Base-by-base conservation (phyloP, 2,329 filamentous ascomycete genomes). In the Fusarium aywerte region DNA sequence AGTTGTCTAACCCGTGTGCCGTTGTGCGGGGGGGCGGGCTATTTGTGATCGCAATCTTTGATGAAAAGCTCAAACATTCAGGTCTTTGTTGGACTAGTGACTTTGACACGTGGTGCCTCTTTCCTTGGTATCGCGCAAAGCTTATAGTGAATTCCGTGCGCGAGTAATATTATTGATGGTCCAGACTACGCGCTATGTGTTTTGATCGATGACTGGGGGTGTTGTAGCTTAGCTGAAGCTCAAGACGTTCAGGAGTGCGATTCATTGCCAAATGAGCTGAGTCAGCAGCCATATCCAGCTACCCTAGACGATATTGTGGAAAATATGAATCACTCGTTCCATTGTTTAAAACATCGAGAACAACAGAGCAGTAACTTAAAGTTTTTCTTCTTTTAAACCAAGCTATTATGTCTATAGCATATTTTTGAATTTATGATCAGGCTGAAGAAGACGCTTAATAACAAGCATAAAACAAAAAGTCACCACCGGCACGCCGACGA, bases 211-310 rank as follows among this genome's bases (percentile, higher is more conserved):
- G 47, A 62, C 68, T 52, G 54, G 62, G 44, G 31, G 42, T 29
- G 50, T 40, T 52, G 35, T 51, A 55, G 48, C 36, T 62, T 60
- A 55, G 42, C 40, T 66, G 51, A 58, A 42, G 65, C 48, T 66
- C 65, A 54, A 66, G 61, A 59, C 54, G 60, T 59, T 61, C 21
- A 51, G 47, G 57, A 52, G 57, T 50, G 48, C 65, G 54, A 55
- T 62, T 57, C 62, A 66, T 58, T 52, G 38, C 47, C 38, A 42
- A 42, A 32, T 20, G 48, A 33, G 67, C 60, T 68, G 67, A 70
- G 54, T 68, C 65, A 70, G 67, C 65, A 57, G 12, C 2, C 21
- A 31, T 3, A 2, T 4, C 1, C 3, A 18, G 21, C 7, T 48
- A 68, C 65, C 61, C 65, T 68, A 36, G 12, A 58, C 45, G 39